Base-by-base conservation (phyloP, 331 rosid genomes). In the Pyracantha coccinea region DNA sequence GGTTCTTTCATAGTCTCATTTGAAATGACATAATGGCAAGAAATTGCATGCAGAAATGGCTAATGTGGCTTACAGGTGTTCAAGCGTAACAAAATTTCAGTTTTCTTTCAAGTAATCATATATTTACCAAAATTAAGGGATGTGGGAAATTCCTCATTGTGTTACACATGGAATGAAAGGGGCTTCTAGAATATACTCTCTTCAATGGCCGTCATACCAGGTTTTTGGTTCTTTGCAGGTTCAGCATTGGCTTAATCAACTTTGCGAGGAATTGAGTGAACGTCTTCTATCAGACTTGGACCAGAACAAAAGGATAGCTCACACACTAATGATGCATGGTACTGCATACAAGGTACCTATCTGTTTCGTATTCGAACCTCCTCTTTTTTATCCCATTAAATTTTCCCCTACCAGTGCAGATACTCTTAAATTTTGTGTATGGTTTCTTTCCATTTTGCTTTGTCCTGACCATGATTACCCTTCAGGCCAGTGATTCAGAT, bases 221-320 rank as follows among this genome's bases (percentile, higher is more conserved):
- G 50, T 73, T 69, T 75, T 38, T 78, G 41, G 52, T 70, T 84
- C 50, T 41, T 59, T 78, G 77, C 80, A 94, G 99, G 93, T 94
- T 81, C 92, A 85, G 69, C 90, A 86, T 24, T 94, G 97, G 97
- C 95, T 94, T 77, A 87, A 85, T 83, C 82, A 90, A 78, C 89
- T 94, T 64, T 90, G 96, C 27, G 95, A 90, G 74, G 99, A 94
- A 78, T 79, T 94, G 77, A 80, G 85, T 63, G 99, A 94, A 72
- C 97, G 99, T 38, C 89, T 94, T 82, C 64, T 63, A 15, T 85
- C 87, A 63, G 99, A 94, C 85, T 79, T 92, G 80, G 90, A 92
- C 45, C 80, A 83, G 86, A 91, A 94, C 84, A 92, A 89, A 81
- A 85, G 99, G 41, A 90, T 92, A 77, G 99, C 96, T 11, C 97